Conservation (phyloP, 2,329 filamentous ascomycete genomes). For the Hypoxylon sp. region DNA sequence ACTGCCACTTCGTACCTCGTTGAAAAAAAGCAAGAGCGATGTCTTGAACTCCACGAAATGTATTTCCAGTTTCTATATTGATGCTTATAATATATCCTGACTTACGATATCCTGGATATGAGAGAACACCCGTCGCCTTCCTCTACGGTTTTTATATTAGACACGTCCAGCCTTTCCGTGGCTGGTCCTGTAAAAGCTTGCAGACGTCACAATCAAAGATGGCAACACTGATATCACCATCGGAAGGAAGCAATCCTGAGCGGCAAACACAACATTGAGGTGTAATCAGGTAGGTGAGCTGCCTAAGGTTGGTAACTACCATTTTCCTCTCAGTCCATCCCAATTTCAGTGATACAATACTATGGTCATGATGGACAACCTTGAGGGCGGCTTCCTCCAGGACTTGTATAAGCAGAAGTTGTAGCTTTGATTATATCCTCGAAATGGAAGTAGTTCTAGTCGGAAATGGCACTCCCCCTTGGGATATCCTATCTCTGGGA, state of each 20-base stretch:
- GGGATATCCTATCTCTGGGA: constrained; percentile 1
- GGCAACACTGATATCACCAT: neutral
- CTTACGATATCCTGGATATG: neutral
- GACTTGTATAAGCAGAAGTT: constrained; percentile 2
- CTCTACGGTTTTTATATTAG: neutral
- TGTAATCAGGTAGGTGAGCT: neutral
- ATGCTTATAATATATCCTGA: neutral
- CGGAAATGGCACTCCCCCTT: constrained; percentile 12
- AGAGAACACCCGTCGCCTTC: neutral
- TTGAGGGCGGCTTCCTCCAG: constrained; percentile 13
- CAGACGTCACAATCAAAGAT: neutral
- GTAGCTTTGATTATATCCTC: constrained; percentile 6
- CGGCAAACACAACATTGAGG: neutral
- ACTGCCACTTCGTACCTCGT: neutral
- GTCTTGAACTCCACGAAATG: too few species aligned
- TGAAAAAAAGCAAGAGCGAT: neutral
- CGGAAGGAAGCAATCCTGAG: neutral
- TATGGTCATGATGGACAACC: constrained; percentile 3
- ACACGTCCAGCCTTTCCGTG: constrained; percentile 5
- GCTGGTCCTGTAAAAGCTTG: neutral
- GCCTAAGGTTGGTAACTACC: neutral
- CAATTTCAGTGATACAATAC: neutral
- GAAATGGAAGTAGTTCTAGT: neutral
- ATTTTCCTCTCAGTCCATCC: neutral
- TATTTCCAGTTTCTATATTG: neutral